These are phyloP conservation scores for Zygoascus sp. DNA, from an alignment of 1,139 yeast species.

Conservation along the genomic window DNA sequence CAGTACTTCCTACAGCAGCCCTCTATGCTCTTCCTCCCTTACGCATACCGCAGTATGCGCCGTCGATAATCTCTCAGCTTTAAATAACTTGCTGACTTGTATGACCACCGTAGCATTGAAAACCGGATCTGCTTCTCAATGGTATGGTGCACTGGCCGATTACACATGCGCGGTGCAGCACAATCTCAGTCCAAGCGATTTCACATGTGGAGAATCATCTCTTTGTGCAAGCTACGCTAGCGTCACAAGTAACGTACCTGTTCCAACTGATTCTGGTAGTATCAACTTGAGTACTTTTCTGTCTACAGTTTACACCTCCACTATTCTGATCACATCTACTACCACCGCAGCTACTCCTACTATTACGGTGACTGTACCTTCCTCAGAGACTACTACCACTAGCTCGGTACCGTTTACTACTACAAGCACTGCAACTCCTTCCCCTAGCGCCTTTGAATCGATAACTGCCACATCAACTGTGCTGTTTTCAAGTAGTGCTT, in stretches of 20 bases:
- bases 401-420: background rate
- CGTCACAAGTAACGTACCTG: background rate
- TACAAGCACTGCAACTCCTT: background rate
- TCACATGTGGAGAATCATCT: background rate
- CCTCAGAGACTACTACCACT: slow-evolving; percentile 8
- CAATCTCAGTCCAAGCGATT: background rate
- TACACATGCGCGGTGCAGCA: background rate
- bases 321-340: background rate
- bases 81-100: background rate
- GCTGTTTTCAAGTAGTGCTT: background rate
- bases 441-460: background rate
- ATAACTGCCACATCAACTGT: background rate
- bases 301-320: background rate
- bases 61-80: background rate
- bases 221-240: background rate
- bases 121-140: background rate
- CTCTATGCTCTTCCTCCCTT: background rate
- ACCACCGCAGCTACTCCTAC: slow-evolving; percentile 1
- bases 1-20: background rate
- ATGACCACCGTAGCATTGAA: background rate
- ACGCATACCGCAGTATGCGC: background rate
- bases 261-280: background rate
- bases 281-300: background rate
- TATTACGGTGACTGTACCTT: background rate
- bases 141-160: slow-evolving; percentile 1